Evolutionary conservation across 495 filamentous ascomycete species (phyloP), one percentile per base, ranked within the genome.

Genomic region (Oleoguttula mirabilis): DNA sequence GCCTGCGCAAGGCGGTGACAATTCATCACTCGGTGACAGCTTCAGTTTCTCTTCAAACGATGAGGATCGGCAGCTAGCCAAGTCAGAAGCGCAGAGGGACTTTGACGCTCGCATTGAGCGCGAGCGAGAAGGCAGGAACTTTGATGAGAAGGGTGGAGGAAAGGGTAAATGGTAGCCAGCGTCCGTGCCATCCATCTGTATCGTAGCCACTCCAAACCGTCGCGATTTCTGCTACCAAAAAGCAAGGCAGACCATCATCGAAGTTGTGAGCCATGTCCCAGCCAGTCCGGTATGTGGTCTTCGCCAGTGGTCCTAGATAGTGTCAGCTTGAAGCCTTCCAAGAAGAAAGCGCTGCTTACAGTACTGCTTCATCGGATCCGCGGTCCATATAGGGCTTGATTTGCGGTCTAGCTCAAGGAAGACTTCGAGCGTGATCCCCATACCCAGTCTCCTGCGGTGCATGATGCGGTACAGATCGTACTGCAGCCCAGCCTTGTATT

Each of bases 91-190:
- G 39, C 71, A 75, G 57, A 62, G 52, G 39, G 65, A 71, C 25
- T 74, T 75, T 54, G 71, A 75, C 52, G 62, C 58, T 22, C 48
- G 59, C 19, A 52, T 75, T 17, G 71, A 73, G 49, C 54, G 55
- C 43, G 71, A 75, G 41, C 39, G 55, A 28, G 34, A 31, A 25
- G 55, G 52, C 0, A 42, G 46, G 16, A 37, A 55, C 24, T 58
- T 55, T 38, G 40, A 43, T 10, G 44, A 32, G 5, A 11, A 22
- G 10, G 24, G 39, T 36, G 32, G 47, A n/a, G 48, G 20, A 38
- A 23, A 23, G 21, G 49, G 36, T 25, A 20, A 11, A 35, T 17
- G 16, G n/a, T n/a, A n/a, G n/a, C n/a, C n/a, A n/a, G n/a, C n/a
- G n/a, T n/a, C n/a, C n/a, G n/a, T n/a, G n/a, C n/a, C n/a, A n/a